Evolutionary conservation across 106 monocot genomes (phyloP).

Genomic region (Chionographis japonica): DNA sequence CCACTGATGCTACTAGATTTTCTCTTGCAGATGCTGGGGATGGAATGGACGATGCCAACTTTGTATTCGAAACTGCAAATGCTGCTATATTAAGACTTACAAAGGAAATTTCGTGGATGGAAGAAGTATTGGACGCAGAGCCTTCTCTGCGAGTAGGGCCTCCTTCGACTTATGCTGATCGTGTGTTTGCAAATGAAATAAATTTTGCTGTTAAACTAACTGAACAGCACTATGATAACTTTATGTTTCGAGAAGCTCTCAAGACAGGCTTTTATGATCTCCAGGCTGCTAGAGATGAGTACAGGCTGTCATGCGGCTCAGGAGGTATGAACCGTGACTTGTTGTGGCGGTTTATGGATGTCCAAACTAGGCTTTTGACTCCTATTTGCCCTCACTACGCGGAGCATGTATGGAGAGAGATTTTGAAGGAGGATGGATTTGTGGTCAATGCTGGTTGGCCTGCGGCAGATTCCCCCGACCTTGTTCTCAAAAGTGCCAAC

Average conservation of each 20-base stretch:
- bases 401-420: constrained; percentile 70
- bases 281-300: constrained; percentile 85
- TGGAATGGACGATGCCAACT: constrained; percentile 91
- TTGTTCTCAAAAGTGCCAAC: constrained; percentile 67
- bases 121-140: constrained; percentile 66
- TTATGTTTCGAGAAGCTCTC: constrained; percentile 83
- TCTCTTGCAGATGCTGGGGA: constrained; percentile 90
- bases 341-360: constrained; percentile 73
- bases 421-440: constrained; percentile 61
- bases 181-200: constrained; percentile 79
- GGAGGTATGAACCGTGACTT: constrained; percentile 73
- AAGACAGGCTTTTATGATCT: constrained; percentile 90
- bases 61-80: constrained; percentile 90
- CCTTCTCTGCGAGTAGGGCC: constrained; percentile 43
- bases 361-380: constrained; percentile 69
- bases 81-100: constrained; percentile 82
- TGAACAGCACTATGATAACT: constrained; percentile 53
- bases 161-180: constrained; percentile 65
- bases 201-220: constrained; percentile 55
- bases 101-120: constrained; percentile 88
- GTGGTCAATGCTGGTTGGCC: constrained; percentile 77
- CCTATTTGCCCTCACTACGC: constrained; percentile 90
- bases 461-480: constrained; percentile 41
- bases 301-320: constrained; percentile 75
- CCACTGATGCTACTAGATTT: constrained; percentile 83